A percentile compares a stretch with the other conserved stretches of the same genome.
phyloP scores from a whole-genome alignment of 805 yeast species.

The Hanseniaspora jakobsenii region DNA sequence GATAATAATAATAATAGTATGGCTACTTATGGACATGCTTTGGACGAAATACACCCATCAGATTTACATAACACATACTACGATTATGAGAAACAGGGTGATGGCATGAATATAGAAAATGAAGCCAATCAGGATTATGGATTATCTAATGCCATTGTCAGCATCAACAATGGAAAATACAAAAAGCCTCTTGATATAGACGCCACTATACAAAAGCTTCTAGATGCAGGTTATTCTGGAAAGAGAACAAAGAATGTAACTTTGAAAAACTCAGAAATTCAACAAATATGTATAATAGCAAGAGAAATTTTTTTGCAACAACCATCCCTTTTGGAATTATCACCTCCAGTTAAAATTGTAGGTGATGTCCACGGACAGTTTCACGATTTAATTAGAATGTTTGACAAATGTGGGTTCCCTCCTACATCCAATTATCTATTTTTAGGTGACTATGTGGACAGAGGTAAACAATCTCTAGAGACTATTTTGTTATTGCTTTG shows the following conservation, averaged over 20 bases:
- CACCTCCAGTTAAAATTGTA: conserved; percentile 71
- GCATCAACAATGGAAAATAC: conserved; percentile 22
- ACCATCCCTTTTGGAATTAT: conserved; percentile 51
- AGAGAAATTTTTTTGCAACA: conserved; percentile 70
- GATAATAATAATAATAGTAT: too few species aligned
- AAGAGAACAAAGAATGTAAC: conserved; percentile 84
- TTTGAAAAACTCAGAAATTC: conserved; percentile 79
- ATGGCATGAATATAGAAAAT: conserved; percentile 2
- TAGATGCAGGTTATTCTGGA: conserved; percentile 94
- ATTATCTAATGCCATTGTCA: conserved; percentile 19
- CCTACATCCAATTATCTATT: conserved; percentile 86
- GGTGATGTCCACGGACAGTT: conserved; percentile 97
- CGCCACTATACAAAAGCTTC: conserved; percentile 74
- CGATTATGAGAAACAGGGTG: neutral
- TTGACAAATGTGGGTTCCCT: conserved; percentile 92
- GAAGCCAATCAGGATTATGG: neutral
- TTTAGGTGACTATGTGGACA: conserved; percentile 91
- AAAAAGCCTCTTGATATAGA: conserved; percentile 49
- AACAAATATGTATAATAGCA: conserved; percentile 72
- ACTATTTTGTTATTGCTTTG: conserved; percentile 79
- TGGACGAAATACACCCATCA: too few species aligned
- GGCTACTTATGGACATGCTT: too few species aligned
- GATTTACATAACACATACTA: conserved; percentile 2
- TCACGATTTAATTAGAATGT: conserved; percentile 76
- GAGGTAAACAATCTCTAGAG: conserved; percentile 93